Percentiles rank a stretch among this genome's conserved stretches.
Conservation (phyloP, 768 basidiomycete species). For the Leccinellum albellum region DNA sequence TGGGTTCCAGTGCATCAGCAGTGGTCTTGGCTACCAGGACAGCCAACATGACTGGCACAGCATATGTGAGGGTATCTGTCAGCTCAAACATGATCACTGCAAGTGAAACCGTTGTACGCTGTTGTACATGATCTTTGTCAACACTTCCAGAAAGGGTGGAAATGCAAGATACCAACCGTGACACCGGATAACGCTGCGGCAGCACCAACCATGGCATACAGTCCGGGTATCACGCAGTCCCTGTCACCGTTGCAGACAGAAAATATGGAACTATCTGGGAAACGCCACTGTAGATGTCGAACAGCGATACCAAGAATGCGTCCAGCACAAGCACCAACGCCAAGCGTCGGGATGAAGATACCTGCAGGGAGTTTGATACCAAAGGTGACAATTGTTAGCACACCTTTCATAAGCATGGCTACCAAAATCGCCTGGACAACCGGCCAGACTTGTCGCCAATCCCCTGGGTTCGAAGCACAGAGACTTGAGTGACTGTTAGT, state of each 20-base stretch:
- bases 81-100: constrained; percentile 97
- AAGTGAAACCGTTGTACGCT: constrained; percentile 88
- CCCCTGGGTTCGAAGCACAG: constrained; percentile 64
- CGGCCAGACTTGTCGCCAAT: constrained; percentile 52
- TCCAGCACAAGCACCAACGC: constrained; percentile 92
- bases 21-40: constrained; percentile 60
- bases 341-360: constrained; percentile 95
- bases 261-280: constrained; percentile 64
- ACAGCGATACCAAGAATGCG: constrained; percentile 79
- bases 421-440: constrained; percentile 64
- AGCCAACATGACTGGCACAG: constrained; percentile 82
- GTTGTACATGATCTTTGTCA: constrained; percentile 8
- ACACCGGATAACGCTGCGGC: constrained; percentile 95
- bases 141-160: background rate
- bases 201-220: constrained; percentile 96
- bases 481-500: constrained; percentile 57
- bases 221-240: constrained; percentile 82
- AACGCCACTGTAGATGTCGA: constrained; percentile 66
- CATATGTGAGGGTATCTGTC: constrained; percentile 89
- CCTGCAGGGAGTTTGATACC: constrained; percentile 91
- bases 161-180: constrained; percentile 51
- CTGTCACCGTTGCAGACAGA: constrained; percentile 57
- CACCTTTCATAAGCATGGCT: constrained; percentile 78
- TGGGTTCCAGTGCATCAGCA: constrained; percentile 46
- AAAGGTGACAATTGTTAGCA: constrained; percentile 83